Conservation (phyloP, 1,284 basidiomycete genomes). For the Sanghuangporus baumii region DNA sequence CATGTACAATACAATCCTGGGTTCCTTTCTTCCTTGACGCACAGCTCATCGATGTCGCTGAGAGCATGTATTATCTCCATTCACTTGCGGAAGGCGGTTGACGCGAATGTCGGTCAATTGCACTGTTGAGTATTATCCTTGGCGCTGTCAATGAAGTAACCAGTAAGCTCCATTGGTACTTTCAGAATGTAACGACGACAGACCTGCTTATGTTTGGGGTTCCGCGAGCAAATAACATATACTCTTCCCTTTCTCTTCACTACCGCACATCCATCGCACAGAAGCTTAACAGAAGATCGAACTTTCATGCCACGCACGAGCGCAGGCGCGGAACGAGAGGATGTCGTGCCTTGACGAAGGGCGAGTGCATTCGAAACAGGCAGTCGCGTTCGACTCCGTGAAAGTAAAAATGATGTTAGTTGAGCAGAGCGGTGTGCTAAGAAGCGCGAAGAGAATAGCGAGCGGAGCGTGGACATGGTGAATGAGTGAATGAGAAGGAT, state of each 20-base stretch:
- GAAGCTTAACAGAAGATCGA: constrained; percentile 85
- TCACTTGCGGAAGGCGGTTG: not conserved
- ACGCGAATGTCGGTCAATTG: not conserved
- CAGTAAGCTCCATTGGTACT: not conserved
- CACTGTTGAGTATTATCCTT: constrained; percentile 37
- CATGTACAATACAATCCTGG: not conserved
- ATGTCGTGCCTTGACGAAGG: constrained; percentile 27
- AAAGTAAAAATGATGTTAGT: constrained; percentile 6
- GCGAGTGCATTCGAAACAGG: constrained; percentile 25
- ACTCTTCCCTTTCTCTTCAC: constrained; percentile 88
- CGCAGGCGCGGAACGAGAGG: constrained; percentile 26
- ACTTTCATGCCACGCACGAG: constrained; percentile 90
- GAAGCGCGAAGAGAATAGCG: constrained; percentile 59
- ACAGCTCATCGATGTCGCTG: not conserved
- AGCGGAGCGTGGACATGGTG: constrained; percentile 49
- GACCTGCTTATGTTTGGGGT: constrained; percentile 98
- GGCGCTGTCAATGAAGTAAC: constrained; percentile 41
- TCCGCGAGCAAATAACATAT: constrained; percentile 90
- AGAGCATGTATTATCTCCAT: not conserved
- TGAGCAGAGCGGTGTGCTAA: constrained; percentile 45
- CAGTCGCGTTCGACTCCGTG: constrained; percentile 25
- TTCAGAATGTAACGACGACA: constrained; percentile 23
- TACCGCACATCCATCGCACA: constrained; percentile 87
- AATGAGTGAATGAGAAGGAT: not conserved
- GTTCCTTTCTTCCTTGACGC: not conserved